phyloP scores from a whole-genome alignment of 2,329 filamentous ascomycete species.

The Aspergillus eucalypticola region DNA sequence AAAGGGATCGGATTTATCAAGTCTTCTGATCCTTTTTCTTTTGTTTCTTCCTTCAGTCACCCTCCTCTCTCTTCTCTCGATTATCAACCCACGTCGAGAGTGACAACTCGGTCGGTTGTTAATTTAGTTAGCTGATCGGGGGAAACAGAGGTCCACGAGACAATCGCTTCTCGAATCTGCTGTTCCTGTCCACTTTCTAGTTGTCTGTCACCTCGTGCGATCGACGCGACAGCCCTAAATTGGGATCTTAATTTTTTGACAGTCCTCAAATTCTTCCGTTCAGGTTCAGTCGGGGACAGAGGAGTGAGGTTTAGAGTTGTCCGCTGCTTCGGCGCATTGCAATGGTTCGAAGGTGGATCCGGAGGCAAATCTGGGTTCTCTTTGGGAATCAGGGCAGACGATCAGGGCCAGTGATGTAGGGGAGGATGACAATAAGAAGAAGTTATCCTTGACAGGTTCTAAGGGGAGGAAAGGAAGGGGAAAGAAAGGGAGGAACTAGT shows the following conservation, averaged over 20 bases:
- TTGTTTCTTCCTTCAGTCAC: too few species aligned
- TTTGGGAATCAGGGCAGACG: neutral
- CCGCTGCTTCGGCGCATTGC: slow-evolving; percentile 4
- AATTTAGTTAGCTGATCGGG: too few species aligned
- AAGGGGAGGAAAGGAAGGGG: neutral
- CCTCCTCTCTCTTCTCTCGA: too few species aligned
- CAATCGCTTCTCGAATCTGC: neutral
- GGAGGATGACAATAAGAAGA: too few species aligned
- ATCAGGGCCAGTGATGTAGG: neutral
- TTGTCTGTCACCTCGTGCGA: slow-evolving; percentile 11
- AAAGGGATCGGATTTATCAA: too few species aligned
- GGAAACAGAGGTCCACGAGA: too few species aligned
- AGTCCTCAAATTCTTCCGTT: slow-evolving; percentile 7
- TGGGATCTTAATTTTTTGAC: slow-evolving; percentile 10
- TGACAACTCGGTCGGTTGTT: too few species aligned
- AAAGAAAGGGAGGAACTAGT: neutral
- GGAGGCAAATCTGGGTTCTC: neutral
- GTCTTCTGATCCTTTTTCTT: too few species aligned
- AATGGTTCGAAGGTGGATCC: slow-evolving; percentile 9
- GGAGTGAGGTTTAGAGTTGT: slow-evolving; percentile 2
- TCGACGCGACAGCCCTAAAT: slow-evolving; percentile 16
- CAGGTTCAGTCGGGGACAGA: slow-evolving; percentile 8
- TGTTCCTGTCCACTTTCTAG: neutral
- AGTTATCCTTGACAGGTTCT: too few species aligned
- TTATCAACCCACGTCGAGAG: too few species aligned